phyloP scores from a whole-genome alignment of 257 asterid genomes.

The Primulina huaijiensis region DNA sequence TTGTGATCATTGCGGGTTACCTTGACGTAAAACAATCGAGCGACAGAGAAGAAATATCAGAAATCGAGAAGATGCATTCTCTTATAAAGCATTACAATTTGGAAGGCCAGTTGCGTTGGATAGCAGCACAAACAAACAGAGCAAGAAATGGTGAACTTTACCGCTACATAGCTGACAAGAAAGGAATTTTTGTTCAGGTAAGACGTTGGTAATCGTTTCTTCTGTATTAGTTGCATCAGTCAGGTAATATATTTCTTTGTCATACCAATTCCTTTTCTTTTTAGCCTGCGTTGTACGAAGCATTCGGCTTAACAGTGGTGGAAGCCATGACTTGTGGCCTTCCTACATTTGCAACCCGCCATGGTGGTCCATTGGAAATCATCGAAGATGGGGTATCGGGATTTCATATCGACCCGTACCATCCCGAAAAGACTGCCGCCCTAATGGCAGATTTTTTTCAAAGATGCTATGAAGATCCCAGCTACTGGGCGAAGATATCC shows the following conservation, averaged over 20 bases:
- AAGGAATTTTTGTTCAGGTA: conserved; percentile 94
- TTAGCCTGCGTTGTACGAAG: conserved; percentile 96
- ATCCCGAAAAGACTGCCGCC: conserved; percentile 65
- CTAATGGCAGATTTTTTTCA: conserved; percentile 68
- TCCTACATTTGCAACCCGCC: conserved; percentile 87
- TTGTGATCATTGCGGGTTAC: conserved; percentile 91
- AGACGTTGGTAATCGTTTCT: neutral
- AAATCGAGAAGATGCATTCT: conserved; percentile 90
- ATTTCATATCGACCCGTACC: conserved; percentile 90
- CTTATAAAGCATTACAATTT: conserved; percentile 63
- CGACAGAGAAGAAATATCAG: conserved; percentile 86
- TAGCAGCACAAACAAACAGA: conserved; percentile 74
- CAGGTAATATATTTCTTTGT: neutral
- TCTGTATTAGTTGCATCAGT: neutral
- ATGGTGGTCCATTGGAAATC: conserved; percentile 97
- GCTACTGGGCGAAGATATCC: conserved; percentile 66
- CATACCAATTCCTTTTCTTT: neutral
- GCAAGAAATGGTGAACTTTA: conserved; percentile 94
- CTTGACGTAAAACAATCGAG: conserved; percentile 66
- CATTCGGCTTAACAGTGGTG: conserved; percentile 94
- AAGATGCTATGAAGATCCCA: conserved; percentile 62
- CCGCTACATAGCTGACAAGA: conserved; percentile 88
- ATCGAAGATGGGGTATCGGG: conserved; percentile 84
- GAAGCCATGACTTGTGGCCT: conserved; percentile 98
- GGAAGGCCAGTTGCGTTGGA: conserved; percentile 82